Conservation (phyloP, 2,329 filamentous ascomycete species). For the Aspergillus sp. region DNA sequence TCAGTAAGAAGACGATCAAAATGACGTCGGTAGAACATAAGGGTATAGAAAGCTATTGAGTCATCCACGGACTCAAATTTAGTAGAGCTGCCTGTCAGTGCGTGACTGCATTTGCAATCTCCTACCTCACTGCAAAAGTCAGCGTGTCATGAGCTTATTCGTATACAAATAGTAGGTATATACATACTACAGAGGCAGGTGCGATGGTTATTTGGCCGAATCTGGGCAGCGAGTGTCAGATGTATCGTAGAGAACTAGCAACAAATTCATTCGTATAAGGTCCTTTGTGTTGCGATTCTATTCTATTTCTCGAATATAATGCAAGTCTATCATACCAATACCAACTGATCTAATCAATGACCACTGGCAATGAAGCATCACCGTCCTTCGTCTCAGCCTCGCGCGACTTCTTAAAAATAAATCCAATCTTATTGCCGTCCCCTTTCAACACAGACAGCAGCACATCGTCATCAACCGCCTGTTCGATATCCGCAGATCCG, state of each 20-base stretch:
- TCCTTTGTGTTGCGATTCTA: too few species aligned
- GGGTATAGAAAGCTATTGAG: background rate
- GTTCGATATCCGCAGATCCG: slow-evolving; percentile 17
- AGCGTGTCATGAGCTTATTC: too few species aligned
- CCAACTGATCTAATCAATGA: slow-evolving; percentile 1
- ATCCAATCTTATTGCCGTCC: slow-evolving; percentile 38
- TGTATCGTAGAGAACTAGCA: too few species aligned
- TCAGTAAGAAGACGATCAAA: background rate
- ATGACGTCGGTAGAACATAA: background rate
- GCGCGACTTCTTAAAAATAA: slow-evolving; percentile 39
- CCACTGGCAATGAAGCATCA: background rate
- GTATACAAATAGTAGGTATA: too few species aligned
- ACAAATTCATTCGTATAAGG: too few species aligned
- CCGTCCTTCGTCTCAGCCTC: slow-evolving; percentile 16
- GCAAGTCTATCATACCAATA: background rate
- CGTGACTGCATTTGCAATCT: too few species aligned
- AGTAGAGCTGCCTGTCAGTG: too few species aligned
- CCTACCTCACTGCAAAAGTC: too few species aligned
- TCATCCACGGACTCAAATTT: too few species aligned
- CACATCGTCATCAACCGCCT: slow-evolving; percentile 31
- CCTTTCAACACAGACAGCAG: slow-evolving; percentile 36
- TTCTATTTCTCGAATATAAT: background rate
- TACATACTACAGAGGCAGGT: too few species aligned
- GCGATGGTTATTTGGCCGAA: too few species aligned
- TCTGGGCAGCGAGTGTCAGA: too few species aligned